Conservation (phyloP, 345 rosid species). For the Syzygium grande region DNA sequence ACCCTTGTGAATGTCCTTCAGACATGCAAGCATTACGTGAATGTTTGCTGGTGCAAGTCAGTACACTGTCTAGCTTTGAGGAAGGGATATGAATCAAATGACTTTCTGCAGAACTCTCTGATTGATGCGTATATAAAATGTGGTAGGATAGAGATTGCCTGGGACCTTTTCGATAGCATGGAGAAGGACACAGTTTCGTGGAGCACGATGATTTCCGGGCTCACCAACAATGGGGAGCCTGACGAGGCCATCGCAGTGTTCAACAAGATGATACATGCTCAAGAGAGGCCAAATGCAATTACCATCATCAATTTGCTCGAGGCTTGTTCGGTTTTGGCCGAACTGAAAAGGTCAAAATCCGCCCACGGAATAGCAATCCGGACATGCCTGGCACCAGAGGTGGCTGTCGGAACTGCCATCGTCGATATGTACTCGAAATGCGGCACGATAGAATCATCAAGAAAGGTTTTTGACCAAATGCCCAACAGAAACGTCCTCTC, state of each 20-base stretch:
- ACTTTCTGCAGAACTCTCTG: slow-evolving; percentile 33
- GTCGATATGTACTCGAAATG: slow-evolving; percentile 68
- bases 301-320: slow-evolving; percentile 47
- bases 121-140: slow-evolving; percentile 60
- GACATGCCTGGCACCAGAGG: slow-evolving; percentile 38
- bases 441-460: slow-evolving; percentile 38
- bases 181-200: slow-evolving; percentile 48
- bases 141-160: slow-evolving; percentile 28
- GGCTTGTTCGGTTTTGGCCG: slow-evolving; percentile 57
- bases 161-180: slow-evolving; percentile 28
- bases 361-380: slow-evolving; percentile 65
- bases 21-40: slow-evolving; percentile 37
- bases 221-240: slow-evolving; percentile 38
- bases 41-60: slow-evolving; percentile 40
- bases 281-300: slow-evolving; percentile 29
- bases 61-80: slow-evolving; percentile 44
- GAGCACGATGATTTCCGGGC: slow-evolving; percentile 64
- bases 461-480: slow-evolving; percentile 43
- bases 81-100: slow-evolving; percentile 30
- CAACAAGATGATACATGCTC: slow-evolving; percentile 26
- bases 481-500: slow-evolving; percentile 31
- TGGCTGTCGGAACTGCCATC: slow-evolving; percentile 50
- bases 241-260: slow-evolving; percentile 48
- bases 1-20: slow-evolving; percentile 49
- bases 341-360: slow-evolving; percentile 47